Percentiles rank a stretch among this genome's conserved stretches.
These are phyloP conservation scores for Ustulina deusta DNA, from an alignment of 2,329 filamentous ascomycete species.

Conservation along the genomic window DNA sequence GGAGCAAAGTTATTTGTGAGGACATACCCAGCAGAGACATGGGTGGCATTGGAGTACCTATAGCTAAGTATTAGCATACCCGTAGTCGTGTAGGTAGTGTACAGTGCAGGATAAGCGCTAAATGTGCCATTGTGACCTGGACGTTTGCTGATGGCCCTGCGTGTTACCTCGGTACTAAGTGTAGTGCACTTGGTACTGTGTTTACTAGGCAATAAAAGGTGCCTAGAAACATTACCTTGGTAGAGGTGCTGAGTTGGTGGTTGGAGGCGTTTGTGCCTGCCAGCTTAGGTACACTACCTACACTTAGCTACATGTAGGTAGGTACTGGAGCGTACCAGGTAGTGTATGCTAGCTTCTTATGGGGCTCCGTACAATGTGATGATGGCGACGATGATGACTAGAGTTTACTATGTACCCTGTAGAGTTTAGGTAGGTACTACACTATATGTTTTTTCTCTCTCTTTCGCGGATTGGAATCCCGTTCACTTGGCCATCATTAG, in stretches of 20 bases:
- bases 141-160: background rate
- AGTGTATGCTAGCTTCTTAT: no score
- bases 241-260: background rate
- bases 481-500: constrained; percentile 12
- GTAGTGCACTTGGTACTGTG: no score
- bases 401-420: background rate
- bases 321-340: background rate
- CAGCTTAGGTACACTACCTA: background rate
- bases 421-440: background rate
- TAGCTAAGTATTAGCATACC: background rate
- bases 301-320: background rate
- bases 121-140: constrained; percentile 1
- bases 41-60: background rate
- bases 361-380: no score
- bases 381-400: background rate
- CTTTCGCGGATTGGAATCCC: constrained; percentile 6
- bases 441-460: background rate
- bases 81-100: background rate
- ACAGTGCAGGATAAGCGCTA: constrained; percentile 10
- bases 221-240: no score
- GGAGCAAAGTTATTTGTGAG: no score
- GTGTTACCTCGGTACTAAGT: background rate
- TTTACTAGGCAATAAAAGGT: background rate
- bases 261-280: constrained; percentile 1
- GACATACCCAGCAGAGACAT: no score